Conservation (phyloP, 2,329 filamentous ascomycete genomes). For the Cytospora leucostoma region DNA sequence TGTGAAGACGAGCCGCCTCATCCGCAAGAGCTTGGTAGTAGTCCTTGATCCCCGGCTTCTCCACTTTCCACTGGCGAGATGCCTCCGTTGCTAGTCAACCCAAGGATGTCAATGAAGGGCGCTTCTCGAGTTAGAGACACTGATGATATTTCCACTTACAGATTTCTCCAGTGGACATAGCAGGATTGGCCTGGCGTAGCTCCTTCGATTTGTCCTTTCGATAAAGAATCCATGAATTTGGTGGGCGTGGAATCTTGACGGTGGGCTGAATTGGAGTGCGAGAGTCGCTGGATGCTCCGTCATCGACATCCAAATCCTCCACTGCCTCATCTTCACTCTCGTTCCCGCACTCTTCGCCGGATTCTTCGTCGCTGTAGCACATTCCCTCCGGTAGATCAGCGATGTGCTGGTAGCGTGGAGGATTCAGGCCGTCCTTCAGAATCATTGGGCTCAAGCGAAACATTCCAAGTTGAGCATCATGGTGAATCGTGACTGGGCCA, state of each 20-base stretch:
- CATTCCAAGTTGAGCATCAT: not conserved
- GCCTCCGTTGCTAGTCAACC: conserved; percentile 13
- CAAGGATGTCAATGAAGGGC: not conserved
- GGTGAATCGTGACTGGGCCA: not conserved
- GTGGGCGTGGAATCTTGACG: conserved; percentile 28
- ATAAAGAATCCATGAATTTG: conserved; percentile 30
- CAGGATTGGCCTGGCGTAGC: conserved; percentile 8
- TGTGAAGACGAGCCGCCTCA: conserved; percentile 6
- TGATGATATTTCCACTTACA: conserved; percentile 2
- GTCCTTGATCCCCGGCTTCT: conserved; percentile 5
- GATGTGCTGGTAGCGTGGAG: conserved; percentile 8
- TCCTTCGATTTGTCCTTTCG: conserved; percentile 15
- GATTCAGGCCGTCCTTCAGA: not conserved
- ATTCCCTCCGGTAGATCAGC: not conserved
- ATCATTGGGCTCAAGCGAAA: conserved; percentile 2
- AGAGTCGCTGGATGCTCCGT: not conserved
- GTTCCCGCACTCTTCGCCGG: not conserved
- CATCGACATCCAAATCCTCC: conserved; percentile 2
- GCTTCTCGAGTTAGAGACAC: not conserved
- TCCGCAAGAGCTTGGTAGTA: conserved; percentile 12
- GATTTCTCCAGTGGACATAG: conserved; percentile 10
- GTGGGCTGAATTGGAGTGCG: not conserved
- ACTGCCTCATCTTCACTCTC: not conserved
- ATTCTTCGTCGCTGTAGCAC: not conserved
- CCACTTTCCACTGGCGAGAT: conserved; percentile 13